Evolutionary conservation across 2,329 filamentous ascomycete species (phyloP).

Genomic region (Aspergillus fischeri): DNA sequence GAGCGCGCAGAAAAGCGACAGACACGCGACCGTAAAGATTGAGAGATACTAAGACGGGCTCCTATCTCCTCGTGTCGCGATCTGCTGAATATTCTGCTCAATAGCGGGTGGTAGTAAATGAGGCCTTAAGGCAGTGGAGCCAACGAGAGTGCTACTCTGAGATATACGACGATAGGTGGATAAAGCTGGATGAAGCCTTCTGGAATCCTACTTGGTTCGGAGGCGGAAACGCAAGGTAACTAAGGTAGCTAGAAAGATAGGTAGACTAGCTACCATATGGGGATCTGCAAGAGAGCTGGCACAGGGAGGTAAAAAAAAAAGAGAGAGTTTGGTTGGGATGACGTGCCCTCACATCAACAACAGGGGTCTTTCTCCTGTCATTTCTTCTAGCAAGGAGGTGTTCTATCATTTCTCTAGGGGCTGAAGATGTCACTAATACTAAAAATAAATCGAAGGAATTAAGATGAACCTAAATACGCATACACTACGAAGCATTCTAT

Average conservation of each 20-base stretch:
- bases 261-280: slow-evolving; percentile 1
- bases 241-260: background rate
- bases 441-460: background rate
- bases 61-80: background rate
- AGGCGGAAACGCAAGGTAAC: background rate
- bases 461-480: background rate
- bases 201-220: background rate
- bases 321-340: slow-evolving; percentile 6
- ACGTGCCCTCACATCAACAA: slow-evolving; percentile 5
- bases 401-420: background rate
- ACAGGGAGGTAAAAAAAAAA: slow-evolving; percentile 7
- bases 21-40: background rate
- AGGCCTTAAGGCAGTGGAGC: background rate
- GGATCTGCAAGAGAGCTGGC: slow-evolving; percentile 9
- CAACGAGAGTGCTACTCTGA: background rate
- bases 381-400: background rate
- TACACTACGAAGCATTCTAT: background rate
- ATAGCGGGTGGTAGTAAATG: background rate
- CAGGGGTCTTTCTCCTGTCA: background rate
- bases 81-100: background rate
- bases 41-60: background rate
- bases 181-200: background rate
- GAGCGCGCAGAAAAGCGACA: background rate
- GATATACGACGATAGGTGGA: background rate
- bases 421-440: background rate